These are phyloP conservation scores for Pseudonitzschia multiseries DNA, from an alignment of 108 stramenopile species.

Conservation along the genomic window DNA sequence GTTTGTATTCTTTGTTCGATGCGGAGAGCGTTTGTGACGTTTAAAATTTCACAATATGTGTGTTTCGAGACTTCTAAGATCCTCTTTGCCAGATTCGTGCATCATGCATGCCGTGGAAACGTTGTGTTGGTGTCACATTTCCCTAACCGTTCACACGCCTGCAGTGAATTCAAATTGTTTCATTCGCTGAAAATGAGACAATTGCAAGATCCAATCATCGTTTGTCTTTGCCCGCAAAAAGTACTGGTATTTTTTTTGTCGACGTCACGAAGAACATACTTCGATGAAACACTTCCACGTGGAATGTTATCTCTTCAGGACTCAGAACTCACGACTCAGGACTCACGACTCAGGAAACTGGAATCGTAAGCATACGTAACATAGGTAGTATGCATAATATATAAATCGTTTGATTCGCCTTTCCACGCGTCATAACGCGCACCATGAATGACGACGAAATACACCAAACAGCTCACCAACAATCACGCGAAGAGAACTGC, in stretches of 20 bases:
- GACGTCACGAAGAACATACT: not conserved
- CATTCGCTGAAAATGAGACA: not conserved
- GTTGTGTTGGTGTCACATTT: no score
- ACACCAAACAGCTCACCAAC: not conserved
- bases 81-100: no score
- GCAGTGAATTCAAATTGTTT: no score
- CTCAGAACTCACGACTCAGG: no score
- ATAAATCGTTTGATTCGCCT: not conserved
- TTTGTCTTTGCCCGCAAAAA: not conserved
- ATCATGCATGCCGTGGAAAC: no score
- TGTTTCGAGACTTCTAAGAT: no score
- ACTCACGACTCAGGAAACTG: no score
- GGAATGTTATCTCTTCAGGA: not conserved
- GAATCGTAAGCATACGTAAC: no score
- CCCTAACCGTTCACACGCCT: no score
- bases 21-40: no score
- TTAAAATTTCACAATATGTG: no score
- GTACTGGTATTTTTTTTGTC: not conserved
- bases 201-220: not conserved
- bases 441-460: not conserved
- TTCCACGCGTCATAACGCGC: constrained; percentile 6
- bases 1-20: not conserved
- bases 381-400: no score
- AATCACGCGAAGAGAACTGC: not conserved
- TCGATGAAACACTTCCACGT: not conserved